phyloP scores from a whole-genome alignment of 1,284 basidiomycete species.

The Mycosarcoma maydis region DNA sequence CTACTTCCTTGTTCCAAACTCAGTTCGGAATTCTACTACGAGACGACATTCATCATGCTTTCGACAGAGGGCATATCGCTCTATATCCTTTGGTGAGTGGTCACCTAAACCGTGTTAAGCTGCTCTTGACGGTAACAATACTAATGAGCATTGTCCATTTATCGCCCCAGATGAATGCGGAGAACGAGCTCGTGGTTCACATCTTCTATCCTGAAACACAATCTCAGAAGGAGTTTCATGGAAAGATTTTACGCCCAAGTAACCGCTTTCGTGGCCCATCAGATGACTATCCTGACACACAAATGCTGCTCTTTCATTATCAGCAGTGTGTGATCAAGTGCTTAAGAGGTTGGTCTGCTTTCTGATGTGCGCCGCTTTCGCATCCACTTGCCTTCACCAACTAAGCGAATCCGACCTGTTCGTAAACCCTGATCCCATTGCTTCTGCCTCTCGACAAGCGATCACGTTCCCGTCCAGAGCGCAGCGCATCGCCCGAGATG shows the following conservation, averaged over 20 bases:
- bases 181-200: not conserved
- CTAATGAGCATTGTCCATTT: not conserved
- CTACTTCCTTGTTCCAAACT: not conserved
- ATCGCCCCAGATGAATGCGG: not conserved
- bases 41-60: not conserved
- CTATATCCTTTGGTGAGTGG: not conserved
- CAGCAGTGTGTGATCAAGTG: not conserved
- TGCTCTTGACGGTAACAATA: not conserved
- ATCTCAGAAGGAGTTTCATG: not conserved
- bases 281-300: not conserved
- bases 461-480: no score
- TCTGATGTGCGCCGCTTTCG: not conserved
- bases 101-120: not conserved
- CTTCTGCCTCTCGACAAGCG: no score
- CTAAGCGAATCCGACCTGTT: no score
- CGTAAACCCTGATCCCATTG: no score
- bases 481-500: no score
- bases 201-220: not conserved
- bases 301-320: constrained; percentile 4
- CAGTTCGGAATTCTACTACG: not conserved
- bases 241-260: not conserved
- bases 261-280: not conserved
- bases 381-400: no score
- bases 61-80: not conserved
- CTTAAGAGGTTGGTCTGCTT: not conserved